Base-by-base conservation (phyloP, 176 grass and related monocot genomes). In the Poa pratensis region DNA sequence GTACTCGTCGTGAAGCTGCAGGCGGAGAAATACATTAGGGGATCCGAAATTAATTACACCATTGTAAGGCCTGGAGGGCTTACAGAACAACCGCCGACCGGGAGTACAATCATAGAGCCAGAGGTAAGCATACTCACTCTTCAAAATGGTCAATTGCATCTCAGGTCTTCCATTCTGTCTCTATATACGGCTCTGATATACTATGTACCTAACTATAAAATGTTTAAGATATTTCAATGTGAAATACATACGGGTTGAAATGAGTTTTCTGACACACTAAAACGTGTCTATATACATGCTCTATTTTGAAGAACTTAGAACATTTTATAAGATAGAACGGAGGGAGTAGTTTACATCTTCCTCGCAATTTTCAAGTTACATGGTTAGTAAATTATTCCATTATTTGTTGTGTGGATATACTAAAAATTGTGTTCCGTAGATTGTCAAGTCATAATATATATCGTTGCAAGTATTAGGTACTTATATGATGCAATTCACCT, bases 21-120 rank as follows among this genome's bases (percentile, higher is more conserved):
- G 68, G 92, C 92, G 23, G 92, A 94, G 71, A 90, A 91, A 51
- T 77, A 90, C 67, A 91, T 91, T 5, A 89, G 82, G 63, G 78
- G 50, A 15, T 94, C 92, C 27, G 92, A 89, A 37, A 94, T 94
- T 75, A 91, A 94, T 43, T 94, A 94, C 78, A 94, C 92, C 1
- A 94, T 94, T 52, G 80, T 94, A 65, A 87, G 92, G 85, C 89
- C 92, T 80, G 92, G 92, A 75, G 92, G 92, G 23, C 66, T 94
- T 30, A 94, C 87, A 53, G 85, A 94, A 19, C 84, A 94, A 35
- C 84, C 89, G 6, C 14, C 92, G 20, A 66, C 74, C 3, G 89
- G 87, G 23, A 94, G 85, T 78, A 83, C 91, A 63, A 45, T 91
- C 75, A 89, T 94, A 82, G 81, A 87, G 80, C 84, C 87, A 52